These are phyloP conservation scores for Colletotrichum tofieldiae DNA, from an alignment of 2,329 filamentous ascomycete genomes.

Conservation along the genomic window DNA sequence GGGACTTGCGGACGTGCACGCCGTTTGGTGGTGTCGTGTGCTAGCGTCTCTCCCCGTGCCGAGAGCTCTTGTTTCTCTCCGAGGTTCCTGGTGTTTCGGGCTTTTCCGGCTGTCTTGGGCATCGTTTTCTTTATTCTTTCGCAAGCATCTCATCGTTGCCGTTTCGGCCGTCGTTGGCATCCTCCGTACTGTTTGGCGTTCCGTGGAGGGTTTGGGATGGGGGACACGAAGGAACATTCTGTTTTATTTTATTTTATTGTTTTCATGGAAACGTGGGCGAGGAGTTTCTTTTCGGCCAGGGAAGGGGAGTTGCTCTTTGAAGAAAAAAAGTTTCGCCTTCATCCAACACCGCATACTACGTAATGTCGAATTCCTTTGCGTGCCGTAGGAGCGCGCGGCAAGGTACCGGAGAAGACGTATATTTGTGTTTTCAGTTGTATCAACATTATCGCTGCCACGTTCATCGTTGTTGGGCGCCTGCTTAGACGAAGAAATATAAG, in stretches of 20 bases:
- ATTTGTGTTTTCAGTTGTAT: not conserved
- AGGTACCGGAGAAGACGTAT: not conserved
- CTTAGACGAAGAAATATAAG: not conserved
- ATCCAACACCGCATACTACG: constrained; percentile 29
- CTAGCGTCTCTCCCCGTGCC: constrained; percentile 47
- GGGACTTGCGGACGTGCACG: constrained; percentile 84
- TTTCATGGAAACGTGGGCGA: constrained; percentile 4
- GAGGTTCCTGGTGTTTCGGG: constrained; percentile 25
- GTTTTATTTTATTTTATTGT: constrained; percentile 4
- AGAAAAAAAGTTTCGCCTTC: constrained; percentile 11
- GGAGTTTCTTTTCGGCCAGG: constrained; percentile 10
- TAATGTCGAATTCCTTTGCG: constrained; percentile 5
- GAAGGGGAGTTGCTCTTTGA: constrained; percentile 19
- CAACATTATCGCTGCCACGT: not conserved
- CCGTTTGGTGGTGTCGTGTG: constrained; percentile 78
- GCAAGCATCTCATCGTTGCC: constrained; percentile 4
- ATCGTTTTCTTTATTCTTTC: constrained; percentile 42
- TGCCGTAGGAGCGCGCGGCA: not conserved
- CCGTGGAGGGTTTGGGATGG: constrained; percentile 19
- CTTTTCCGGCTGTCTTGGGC: constrained; percentile 2
- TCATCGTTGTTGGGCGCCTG: not conserved
- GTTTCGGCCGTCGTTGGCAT: constrained; percentile 21
- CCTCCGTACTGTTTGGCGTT: constrained; percentile 40
- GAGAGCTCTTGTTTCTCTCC: constrained; percentile 9
- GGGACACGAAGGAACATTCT: constrained; percentile 16